Conservation (phyloP, 2,329 filamentous ascomycete genomes). For the Penicillium sp. region DNA sequence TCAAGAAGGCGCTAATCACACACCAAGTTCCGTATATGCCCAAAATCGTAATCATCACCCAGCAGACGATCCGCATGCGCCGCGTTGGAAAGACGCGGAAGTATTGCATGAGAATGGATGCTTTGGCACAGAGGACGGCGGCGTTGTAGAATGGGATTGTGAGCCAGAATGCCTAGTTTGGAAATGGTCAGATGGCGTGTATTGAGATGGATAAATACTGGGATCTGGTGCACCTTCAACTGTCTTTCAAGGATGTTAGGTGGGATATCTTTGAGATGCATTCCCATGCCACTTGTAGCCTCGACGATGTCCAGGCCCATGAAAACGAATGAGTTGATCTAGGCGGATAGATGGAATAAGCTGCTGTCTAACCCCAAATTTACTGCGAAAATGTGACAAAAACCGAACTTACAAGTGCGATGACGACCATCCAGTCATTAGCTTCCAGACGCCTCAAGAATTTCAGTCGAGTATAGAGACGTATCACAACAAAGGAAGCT, state of each 20-base stretch:
- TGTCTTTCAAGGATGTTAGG: conserved; percentile 34
- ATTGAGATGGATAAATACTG: neutral
- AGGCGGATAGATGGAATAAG: neutral
- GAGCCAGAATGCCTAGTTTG: conserved; percentile 41
- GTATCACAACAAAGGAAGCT: conserved; percentile 34
- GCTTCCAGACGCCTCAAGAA: conserved; percentile 39
- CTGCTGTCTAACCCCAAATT: too few species aligned
- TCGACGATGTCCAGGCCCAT: conserved; percentile 42
- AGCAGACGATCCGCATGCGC: conserved; percentile 42
- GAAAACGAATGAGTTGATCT: conserved; percentile 41
- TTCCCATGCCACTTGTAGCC: conserved; percentile 41
- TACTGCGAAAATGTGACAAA: too few species aligned
- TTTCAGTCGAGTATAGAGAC: conserved; percentile 38
- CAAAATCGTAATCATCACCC: conserved; percentile 42
- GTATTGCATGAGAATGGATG: conserved; percentile 55
- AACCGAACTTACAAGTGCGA: conserved; percentile 35
- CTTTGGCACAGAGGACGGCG: conserved; percentile 48
- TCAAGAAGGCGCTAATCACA: conserved; percentile 42
- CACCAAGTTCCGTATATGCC: conserved; percentile 42
- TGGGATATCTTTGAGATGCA: conserved; percentile 39
- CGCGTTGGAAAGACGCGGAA: conserved; percentile 50
- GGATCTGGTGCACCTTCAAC: conserved; percentile 34
- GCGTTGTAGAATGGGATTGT: conserved; percentile 46
- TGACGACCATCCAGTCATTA: conserved; percentile 44
- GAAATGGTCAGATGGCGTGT: neutral